Evolutionary conservation across 371 early-diverging fungal species (phyloP).

Genomic region (Apophysomyces sp.): DNA sequence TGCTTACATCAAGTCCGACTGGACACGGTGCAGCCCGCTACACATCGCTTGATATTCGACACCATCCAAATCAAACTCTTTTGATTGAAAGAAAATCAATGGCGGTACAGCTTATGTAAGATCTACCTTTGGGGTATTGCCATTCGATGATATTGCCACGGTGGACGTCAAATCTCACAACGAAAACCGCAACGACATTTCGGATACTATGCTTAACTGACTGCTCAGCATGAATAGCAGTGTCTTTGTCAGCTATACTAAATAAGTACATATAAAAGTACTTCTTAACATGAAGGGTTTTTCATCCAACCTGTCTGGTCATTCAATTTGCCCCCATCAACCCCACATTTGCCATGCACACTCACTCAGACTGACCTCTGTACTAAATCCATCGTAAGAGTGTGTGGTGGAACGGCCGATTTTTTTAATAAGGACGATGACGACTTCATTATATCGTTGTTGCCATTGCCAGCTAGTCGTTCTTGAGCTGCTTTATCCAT

Average conservation of each 20-base stretch:
- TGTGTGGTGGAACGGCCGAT: background rate
- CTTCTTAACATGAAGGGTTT: background rate
- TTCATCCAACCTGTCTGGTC: background rate
- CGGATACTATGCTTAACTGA: background rate
- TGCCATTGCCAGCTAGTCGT: background rate
- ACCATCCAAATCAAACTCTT: constrained; percentile 47
- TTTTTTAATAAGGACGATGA: background rate
- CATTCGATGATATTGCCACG: constrained; percentile 61
- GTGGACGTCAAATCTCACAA: constrained; percentile 56
- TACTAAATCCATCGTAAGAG: background rate
- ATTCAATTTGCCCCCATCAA: background rate
- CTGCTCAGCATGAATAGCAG: background rate
- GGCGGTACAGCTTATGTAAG: background rate
- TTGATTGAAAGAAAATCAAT: constrained; percentile 11
- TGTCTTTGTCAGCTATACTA: background rate
- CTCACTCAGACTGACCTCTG: background rate
- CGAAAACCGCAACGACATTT: constrained; percentile 53
- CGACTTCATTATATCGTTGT: background rate
- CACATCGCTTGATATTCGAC: constrained; percentile 62
- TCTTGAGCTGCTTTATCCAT: background rate
- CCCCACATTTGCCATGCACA: background rate
- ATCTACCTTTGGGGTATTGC: constrained; percentile 51
- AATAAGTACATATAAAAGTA: background rate
- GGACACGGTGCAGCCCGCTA: constrained; percentile 57
- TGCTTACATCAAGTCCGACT: constrained; percentile 56